A percentile compares a stretch with the other conserved stretches of the same genome.
phyloP scores from a whole-genome alignment of 805 yeast species.

The Candida ortonii region DNA sequence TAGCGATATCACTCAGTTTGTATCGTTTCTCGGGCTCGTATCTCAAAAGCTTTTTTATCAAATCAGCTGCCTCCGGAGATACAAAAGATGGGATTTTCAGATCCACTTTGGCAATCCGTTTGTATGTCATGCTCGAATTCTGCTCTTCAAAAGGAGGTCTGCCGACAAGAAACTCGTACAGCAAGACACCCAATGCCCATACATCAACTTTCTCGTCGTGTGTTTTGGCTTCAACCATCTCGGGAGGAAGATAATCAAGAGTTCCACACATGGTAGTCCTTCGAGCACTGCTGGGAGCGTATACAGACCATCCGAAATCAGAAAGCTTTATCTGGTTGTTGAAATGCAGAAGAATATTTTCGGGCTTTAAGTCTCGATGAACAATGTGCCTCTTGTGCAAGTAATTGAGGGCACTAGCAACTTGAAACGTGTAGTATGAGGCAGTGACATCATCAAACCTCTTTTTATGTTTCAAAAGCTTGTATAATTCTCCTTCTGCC shows the following conservation, averaged over 20 bases:
- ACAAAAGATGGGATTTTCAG: conserved; percentile 68
- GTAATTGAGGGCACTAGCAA: conserved; percentile 74
- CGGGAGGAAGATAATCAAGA: conserved; percentile 91
- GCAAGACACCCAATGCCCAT: conserved; percentile 89
- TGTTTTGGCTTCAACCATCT: conserved; percentile 80
- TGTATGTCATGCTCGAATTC: conserved; percentile 73
- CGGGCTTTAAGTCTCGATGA: conserved; percentile 94
- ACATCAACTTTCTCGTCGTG: conserved; percentile 80
- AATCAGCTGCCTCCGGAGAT: conserved; percentile 71
- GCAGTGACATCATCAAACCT: conserved; percentile 73
- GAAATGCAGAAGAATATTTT: conserved; percentile 76
- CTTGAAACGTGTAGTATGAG: conserved; percentile 76
- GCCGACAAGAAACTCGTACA: conserved; percentile 85
- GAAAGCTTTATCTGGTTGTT: conserved; percentile 78
- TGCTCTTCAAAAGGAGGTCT: conserved; percentile 89
- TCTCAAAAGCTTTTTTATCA: conserved; percentile 60
- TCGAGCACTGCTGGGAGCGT: conserved; percentile 46
- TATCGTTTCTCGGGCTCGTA: conserved; percentile 69
- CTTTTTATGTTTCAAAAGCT: conserved; percentile 59
- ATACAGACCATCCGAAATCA: conserved; percentile 96
- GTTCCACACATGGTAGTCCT: conserved; percentile 93
- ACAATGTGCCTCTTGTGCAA: conserved; percentile 78
- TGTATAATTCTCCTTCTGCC: conserved; percentile 82
- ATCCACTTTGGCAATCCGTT: conserved; percentile 75
- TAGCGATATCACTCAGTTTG: conserved; percentile 54